Evolutionary conservation across 805 yeast genomes (phyloP), one percentile per base, ranked within the genome.

Genomic region (Saturnispora hagleri): DNA sequence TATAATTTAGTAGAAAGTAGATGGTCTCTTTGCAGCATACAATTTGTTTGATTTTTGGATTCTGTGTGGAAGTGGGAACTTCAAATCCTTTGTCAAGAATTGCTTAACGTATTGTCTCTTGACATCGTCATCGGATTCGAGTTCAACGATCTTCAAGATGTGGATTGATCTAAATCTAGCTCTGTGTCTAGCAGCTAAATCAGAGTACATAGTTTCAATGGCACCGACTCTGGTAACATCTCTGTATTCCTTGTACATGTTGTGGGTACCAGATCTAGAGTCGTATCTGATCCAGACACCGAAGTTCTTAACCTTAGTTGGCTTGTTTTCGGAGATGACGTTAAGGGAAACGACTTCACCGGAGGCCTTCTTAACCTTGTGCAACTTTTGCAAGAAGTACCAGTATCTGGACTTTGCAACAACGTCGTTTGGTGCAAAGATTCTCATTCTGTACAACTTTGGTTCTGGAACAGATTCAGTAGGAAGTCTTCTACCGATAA

Each of bases 161-260:
- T 93, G 99, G 77, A 93, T 87, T 66, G 91, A 85, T 86, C 99
- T 89, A 84, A 93, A 93, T 84, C 99, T 89, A 72, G 99, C 93
- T 86, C 99, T 89, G 95, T 93, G 99, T 82, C 99, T 90, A 67
- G 99, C 97, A 78, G 99, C 99, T 86, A 93, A 86, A 79, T 93
- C 99, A 77, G 86, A 90, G 93, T 93, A 93, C 85, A 93, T 85
- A 73, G 93, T 80, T 77, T 87, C 96, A 72, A 93, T 97, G 66
- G 98, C 99, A 75, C 88, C 96, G 61, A 89, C 95, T 82, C 99
- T 93, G 82, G 97, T 79, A 68, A 91, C 95, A 70, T 91, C 99
- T 80, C 99, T 89, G 93, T 89, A 88, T 82, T 93, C 99, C 84
- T 93, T 93, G 97, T 93, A 93, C 97, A 93, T 93, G 95, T 93